Percentiles rank a stretch among this genome's conserved stretches.
Evolutionary conservation across 2,329 filamentous ascomycete genomes (phyloP).

Genomic region (Ceratocystis ficicola): DNA sequence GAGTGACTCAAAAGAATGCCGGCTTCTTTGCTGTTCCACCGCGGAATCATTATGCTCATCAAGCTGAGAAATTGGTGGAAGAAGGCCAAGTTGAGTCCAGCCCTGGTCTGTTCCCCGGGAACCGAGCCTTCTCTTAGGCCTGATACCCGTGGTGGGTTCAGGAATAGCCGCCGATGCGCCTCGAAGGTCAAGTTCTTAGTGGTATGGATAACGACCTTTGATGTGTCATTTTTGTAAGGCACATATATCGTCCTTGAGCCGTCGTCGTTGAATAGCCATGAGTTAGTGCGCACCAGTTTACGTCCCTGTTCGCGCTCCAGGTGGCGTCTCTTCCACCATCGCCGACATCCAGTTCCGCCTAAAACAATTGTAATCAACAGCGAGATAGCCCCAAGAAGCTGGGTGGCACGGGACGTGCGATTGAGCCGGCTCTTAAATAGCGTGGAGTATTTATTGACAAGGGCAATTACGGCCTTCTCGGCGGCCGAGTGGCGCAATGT

Average conservation of each 20-base stretch:
- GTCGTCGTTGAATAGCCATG: slow-evolving; percentile 85
- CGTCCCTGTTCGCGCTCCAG: slow-evolving; percentile 73
- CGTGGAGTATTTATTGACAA: slow-evolving; percentile 48
- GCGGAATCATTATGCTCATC: slow-evolving; percentile 93
- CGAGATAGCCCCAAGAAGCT: slow-evolving; percentile 62
- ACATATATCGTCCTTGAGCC: slow-evolving; percentile 92
- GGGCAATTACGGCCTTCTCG: slow-evolving; percentile 53
- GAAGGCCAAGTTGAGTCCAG: slow-evolving; percentile 88
- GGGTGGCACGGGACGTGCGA: slow-evolving; percentile 56
- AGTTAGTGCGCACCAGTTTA: slow-evolving; percentile 78
- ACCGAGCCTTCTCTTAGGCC: slow-evolving; percentile 63
- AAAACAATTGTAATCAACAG: slow-evolving; percentile 69
- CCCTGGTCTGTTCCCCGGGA: slow-evolving; percentile 81
- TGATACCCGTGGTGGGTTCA: slow-evolving; percentile 77
- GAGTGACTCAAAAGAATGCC: slow-evolving; percentile 80
- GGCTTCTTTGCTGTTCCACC: slow-evolving; percentile 92
- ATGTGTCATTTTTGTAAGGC: slow-evolving; percentile 74
- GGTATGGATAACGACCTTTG: slow-evolving; percentile 79
- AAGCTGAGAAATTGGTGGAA: slow-evolving; percentile 92
- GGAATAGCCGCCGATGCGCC: slow-evolving; percentile 82
- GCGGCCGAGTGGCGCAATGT: slow-evolving; percentile 56
- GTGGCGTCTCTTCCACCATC: slow-evolving; percentile 60
- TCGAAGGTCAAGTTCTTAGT: slow-evolving; percentile 93
- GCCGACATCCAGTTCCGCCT: slow-evolving; percentile 63
- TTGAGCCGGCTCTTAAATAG: slow-evolving; percentile 44